phyloP scores from a whole-genome alignment of 2,329 filamentous ascomycete species.

The Verticillium zaregamsianum region DNA sequence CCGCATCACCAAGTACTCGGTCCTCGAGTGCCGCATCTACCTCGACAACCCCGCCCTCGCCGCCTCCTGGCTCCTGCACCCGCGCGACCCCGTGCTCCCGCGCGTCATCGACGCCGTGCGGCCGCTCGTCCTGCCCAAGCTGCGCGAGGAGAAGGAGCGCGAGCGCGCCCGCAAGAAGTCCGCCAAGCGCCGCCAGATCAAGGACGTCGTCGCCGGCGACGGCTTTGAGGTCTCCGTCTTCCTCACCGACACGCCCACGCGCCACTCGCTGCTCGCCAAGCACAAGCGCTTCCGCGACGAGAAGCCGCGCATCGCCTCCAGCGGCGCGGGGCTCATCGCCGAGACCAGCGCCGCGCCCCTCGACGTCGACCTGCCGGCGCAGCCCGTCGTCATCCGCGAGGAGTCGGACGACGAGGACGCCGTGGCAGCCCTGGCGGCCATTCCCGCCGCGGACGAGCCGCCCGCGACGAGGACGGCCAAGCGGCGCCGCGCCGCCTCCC shows the following conservation, averaged over 20 bases:
- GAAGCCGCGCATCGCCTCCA: constrained; percentile 49
- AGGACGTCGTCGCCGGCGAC: constrained; percentile 86
- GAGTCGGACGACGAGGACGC: constrained; percentile 57
- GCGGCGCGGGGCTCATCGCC: constrained; percentile 58
- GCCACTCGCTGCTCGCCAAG: constrained; percentile 83
- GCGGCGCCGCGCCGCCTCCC: constrained; percentile 10
- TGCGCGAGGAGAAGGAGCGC: constrained; percentile 78
- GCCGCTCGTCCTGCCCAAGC: constrained; percentile 82
- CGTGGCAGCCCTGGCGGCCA: constrained; percentile 48
- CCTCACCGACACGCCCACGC: constrained; percentile 77
- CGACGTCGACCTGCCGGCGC: constrained; percentile 41
- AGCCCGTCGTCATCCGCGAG: constrained; percentile 40
- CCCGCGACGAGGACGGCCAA: constrained; percentile 14
- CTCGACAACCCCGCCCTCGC: constrained; percentile 83
- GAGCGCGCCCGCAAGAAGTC: constrained; percentile 52
- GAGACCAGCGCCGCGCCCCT: constrained; percentile 50
- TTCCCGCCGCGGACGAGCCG: constrained; percentile 41
- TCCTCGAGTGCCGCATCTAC: constrained; percentile 96
- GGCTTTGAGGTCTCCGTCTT: constrained; percentile 96
- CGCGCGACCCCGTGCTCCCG: constrained; percentile 70
- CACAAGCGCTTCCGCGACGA: constrained; percentile 71
- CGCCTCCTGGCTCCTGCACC: constrained; percentile 78
- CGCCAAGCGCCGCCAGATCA: constrained; percentile 69
- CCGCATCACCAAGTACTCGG: constrained; percentile 86
- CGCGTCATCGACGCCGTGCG: constrained; percentile 82